A percentile compares a stretch with the other conserved stretches of the same genome.
Conservation (phyloP, 169 alveolate genomes). For the Plasmodium falciparum region DNA sequence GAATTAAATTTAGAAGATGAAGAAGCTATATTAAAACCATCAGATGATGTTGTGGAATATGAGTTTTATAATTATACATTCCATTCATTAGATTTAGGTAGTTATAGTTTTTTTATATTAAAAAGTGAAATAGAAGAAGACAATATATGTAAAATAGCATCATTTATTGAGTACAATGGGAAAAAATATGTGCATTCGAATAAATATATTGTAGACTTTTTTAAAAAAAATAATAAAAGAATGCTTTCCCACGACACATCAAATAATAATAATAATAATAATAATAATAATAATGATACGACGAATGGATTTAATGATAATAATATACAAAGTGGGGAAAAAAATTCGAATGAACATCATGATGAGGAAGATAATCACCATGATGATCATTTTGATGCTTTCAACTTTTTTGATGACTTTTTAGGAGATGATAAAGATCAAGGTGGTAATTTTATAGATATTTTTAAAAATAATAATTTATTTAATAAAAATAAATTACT, state of each 20-base stretch:
- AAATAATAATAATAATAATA: neutral
- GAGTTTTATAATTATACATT: constrained; percentile 73
- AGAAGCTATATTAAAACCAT: constrained; percentile 49
- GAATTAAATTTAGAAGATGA: constrained; percentile 57
- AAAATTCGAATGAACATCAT: neutral
- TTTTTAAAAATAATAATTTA: constrained; percentile 37
- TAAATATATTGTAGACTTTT: constrained; percentile 37
- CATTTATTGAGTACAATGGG: constrained; percentile 62
- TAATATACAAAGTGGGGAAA: neutral
- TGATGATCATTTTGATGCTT: constrained; percentile 25
- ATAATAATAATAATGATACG: neutral
- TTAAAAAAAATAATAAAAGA: constrained; percentile 49
- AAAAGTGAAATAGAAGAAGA: constrained; percentile 64
- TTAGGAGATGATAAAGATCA: constrained; percentile 46
- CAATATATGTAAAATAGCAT: constrained; percentile 49
- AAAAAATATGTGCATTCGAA: constrained; percentile 60
- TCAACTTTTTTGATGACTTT: constrained; percentile 46
- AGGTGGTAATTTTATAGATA: constrained; percentile 34
- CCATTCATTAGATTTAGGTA: constrained; percentile 46
- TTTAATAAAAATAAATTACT: constrained; percentile 42
- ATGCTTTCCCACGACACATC: constrained; percentile 31
- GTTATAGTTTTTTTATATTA: constrained; percentile 45
- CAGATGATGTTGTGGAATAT: constrained; percentile 63
- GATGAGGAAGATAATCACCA: neutral
- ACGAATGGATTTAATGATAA: neutral